phyloP scores from a whole-genome alignment of 108 stramenopile genomes.

The Craspedostauros australis region DNA sequence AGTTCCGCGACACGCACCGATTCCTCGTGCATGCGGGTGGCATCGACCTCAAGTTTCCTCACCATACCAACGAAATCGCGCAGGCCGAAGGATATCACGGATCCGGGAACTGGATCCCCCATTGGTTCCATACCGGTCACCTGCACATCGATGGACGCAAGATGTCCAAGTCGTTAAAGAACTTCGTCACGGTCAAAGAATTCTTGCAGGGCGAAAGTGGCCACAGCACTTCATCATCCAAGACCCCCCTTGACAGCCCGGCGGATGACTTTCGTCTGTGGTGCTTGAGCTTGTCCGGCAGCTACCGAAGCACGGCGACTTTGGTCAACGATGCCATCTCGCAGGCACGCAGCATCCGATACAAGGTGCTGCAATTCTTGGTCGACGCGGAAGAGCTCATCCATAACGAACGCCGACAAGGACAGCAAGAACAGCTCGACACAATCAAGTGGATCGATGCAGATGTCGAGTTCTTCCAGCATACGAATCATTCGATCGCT shows the following conservation, averaged over 20 bases:
- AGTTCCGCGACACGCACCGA: constrained; percentile 32
- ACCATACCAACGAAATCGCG: constrained; percentile 99
- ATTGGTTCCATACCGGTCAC: constrained; percentile 98
- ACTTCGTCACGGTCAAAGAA: constrained; percentile 89
- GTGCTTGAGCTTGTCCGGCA: constrained; percentile 77
- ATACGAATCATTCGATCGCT: constrained; percentile 4
- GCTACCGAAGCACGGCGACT: constrained; percentile 71
- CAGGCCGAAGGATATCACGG: constrained; percentile 78
- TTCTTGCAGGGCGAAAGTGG: constrained; percentile 19
- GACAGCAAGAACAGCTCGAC: constrained; percentile 4
- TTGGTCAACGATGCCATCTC: constrained; percentile 53
- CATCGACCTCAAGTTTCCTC: constrained; percentile 96
- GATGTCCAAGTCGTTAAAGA: constrained; percentile 98
- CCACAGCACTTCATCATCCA: background rate
- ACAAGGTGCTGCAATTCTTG: constrained; percentile 56
- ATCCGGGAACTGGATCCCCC: constrained; percentile 83
- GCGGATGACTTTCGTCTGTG: constrained; percentile 85
- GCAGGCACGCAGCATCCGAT: constrained; percentile 48
- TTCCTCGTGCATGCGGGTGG: constrained; percentile 90
- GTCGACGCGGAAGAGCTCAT: constrained; percentile 57
- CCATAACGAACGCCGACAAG: constrained; percentile 1
- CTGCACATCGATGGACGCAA: constrained; percentile 95
- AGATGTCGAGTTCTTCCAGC: constrained; percentile 36
- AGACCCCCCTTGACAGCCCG: constrained; percentile 7
- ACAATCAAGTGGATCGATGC: constrained; percentile 35